Evolutionary conservation across 331 rosid genomes (phyloP), one percentile per base, ranked within the genome.

Genomic region (Quercus lobata): DNA sequence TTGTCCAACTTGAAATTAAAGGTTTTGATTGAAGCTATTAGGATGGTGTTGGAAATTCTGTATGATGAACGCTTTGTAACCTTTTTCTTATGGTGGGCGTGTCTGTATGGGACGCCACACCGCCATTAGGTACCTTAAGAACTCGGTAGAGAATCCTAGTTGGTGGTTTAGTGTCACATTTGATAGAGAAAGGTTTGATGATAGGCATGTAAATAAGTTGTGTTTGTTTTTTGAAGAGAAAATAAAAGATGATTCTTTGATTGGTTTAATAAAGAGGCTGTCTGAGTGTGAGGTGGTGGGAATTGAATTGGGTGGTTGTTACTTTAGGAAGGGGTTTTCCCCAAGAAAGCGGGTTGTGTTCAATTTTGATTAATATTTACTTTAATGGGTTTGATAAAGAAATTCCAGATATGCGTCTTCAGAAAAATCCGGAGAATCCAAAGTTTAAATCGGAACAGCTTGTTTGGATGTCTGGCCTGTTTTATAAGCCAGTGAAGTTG

Each of bases 111-210:
- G 97, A 29, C 82, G 90, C 8, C 97, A 93, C 81, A 91, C 97
- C 4, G 97, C 97, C 24, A 76, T 91, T 44, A 86, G 97, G 85
- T 91, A 93, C 79, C 83, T 93, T 19, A 90, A 90, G 79, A 93
- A 86, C 82, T 84, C 37, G 0, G 85, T 91, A 6, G 60, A 83
- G 25, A 93, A 89, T 77, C 93, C 94, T 69, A 81, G 35, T 80
- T 91, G 97, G 97, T 93, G 97, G 94, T 91, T 93, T 80, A 70
- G 78, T 46, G 90, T 91, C 22, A 71, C 84, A 52, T 91, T 93
- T 68, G 79, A 75, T 78, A 30, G 57, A 18, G 87, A 76, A 9
- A 78, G 52, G 76, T 91, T 93, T 74, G 88, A 61, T 35, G 25
- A 35, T 58, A 49, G 71, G 24, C 91, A 91, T 81, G 89, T 91